Evolutionary conservation across 352 stramenopile genomes (phyloP), one percentile per base, ranked within the genome.

Genomic region (Globisporangium heterothallicum): DNA sequence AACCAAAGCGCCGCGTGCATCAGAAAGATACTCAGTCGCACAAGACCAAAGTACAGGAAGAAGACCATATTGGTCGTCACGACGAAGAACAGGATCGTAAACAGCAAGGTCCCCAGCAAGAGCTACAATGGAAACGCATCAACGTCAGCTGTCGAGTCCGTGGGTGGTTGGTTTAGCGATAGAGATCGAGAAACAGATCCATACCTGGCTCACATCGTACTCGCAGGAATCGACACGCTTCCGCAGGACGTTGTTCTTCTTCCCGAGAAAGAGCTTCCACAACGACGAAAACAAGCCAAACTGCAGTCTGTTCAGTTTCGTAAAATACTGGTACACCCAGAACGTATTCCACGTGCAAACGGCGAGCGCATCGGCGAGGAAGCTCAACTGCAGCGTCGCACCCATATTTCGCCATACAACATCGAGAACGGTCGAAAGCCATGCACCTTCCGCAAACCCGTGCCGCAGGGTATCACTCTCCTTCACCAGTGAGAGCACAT

Each of bases 11-110:
- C n/a, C 6, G 68, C 34, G 24, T 66, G 63, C 9, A 68, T 26
- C 1, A 64, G 7, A 43, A 78, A 67, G 35, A 92, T 68, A 1
- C 59, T 59, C 12, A 80, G 58, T 6, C 84, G 80, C 19, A 95
- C 74, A 5, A 90, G 66, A 6, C 77, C 71, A 68, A 98, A 98
- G 59, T 95, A 98, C 7, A 88, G 73, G 63, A 97, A 95, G 66
- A 97, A 97, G 0, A 98, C 88, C 26, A 95, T 64, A 45, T 96
- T 87, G 16, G 94, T 98, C 9, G 92, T 97, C 45, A 96, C 93
- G 22, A 98, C 61, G 69, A 98, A 98, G 19, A 94, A 70, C 48
- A 95, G 70, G 29, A 97, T 84, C 32, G 88, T 96, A 63, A 98
- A 97, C 0, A 96, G 54, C 34, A 98, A 75, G 19, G 89, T 98